Conservation (phyloP, 257 asterid genomes). For the Ajuga chamaepitys region DNA sequence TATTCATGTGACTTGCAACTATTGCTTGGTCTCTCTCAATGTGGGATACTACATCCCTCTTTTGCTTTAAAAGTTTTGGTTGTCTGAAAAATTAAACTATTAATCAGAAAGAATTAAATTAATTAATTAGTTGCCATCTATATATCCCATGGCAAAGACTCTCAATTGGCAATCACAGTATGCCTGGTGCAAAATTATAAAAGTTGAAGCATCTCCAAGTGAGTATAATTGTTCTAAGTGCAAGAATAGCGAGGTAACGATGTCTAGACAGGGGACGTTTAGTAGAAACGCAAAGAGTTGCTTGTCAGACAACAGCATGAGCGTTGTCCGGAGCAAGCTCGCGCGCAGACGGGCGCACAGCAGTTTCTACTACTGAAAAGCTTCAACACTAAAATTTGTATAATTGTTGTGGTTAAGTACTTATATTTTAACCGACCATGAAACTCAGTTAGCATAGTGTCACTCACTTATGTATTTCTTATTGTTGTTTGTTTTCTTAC, state of each 20-base stretch:
- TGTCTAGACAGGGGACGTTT: conserved; percentile 6
- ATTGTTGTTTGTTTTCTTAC: neutral
- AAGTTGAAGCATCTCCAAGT: conserved; percentile 30
- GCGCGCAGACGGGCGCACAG: conserved; percentile 73
- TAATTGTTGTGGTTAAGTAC: neutral
- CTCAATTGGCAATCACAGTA: too few relatives aligned
- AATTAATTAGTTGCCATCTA: too few relatives aligned
- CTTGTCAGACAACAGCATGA: conserved; percentile 34
- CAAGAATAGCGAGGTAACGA: conserved; percentile 4
- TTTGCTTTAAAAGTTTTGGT: too few relatives aligned
- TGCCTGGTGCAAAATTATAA: conserved; percentile 53
- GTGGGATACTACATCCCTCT: too few relatives aligned
- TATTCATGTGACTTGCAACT: too few relatives aligned
- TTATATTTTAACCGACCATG: neutral
- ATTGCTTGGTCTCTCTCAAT: too few relatives aligned
- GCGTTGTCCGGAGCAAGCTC: conserved; percentile 69
- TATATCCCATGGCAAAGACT: too few relatives aligned
- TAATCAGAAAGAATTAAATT: too few relatives aligned
- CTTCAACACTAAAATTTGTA: conserved; percentile 91
- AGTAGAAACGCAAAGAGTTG: neutral
- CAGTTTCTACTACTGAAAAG: conserved; percentile 80
- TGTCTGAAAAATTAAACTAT: too few relatives aligned
- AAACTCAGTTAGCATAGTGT: too few relatives aligned
- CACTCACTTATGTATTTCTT: too few relatives aligned
- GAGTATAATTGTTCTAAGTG: conserved; percentile 7